Evolutionary conservation across 768 basidiomycete species (phyloP).

Genomic region (Termitomyces sp.): DNA sequence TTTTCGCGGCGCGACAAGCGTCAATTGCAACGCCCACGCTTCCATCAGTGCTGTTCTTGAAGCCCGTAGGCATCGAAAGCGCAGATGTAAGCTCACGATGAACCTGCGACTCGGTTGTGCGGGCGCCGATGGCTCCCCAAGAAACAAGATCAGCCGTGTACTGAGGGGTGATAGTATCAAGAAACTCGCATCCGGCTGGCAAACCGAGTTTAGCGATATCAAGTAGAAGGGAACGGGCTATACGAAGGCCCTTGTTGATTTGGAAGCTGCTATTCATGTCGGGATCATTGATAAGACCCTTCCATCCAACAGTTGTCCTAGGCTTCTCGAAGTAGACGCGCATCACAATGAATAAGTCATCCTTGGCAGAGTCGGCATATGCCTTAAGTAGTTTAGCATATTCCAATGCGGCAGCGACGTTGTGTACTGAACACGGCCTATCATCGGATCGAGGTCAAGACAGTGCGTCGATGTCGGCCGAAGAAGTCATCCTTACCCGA

Average conservation of each 20-base stretch:
- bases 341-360: conserved; percentile 94
- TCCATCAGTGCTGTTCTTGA: conserved; percentile 98
- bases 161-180: conserved; percentile 64
- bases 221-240: conserved; percentile 81
- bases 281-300: conserved; percentile 97
- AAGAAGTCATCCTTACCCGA: conserved; percentile 52
- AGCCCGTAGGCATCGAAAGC: conserved; percentile 94
- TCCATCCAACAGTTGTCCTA: conserved; percentile 97
- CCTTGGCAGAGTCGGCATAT: conserved; percentile 76
- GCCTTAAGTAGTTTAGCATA: conserved; percentile 77
- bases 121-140: conserved; percentile 95
- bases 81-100: conserved; percentile 86
- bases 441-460: conserved; percentile 1
- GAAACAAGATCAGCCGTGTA: conserved; percentile 88
- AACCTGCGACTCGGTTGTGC: conserved; percentile 91
- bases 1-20: conserved; percentile 88
- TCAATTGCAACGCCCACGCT: conserved; percentile 89
- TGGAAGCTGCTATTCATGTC: conserved; percentile 91
- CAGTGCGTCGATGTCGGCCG: neutral
- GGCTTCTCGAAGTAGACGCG: conserved; percentile 98
- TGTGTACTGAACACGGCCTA: conserved; percentile 94
- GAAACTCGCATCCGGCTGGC: conserved; percentile 95
- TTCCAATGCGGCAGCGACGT: conserved; percentile 78
- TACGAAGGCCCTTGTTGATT: conserved; percentile 93
- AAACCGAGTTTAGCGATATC: conserved; percentile 88